Base-by-base conservation (phyloP, 495 filamentous ascomycete genomes). In the Penicillium angulare region DNA sequence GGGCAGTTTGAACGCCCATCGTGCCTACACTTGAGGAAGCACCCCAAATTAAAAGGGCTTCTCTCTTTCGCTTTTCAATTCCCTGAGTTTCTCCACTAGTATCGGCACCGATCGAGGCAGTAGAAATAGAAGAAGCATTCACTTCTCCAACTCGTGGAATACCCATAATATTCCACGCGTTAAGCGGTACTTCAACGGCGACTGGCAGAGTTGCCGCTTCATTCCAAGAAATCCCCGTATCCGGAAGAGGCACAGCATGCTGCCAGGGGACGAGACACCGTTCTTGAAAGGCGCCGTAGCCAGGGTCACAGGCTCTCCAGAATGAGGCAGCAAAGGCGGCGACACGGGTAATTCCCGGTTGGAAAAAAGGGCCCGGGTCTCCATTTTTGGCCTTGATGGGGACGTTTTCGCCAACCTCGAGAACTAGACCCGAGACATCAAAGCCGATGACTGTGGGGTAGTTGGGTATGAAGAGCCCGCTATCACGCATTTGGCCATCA, bases 251-350 rank as follows among this genome's bases (percentile, higher is more conserved):
- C 22, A 64, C n/a, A 2, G 57, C 67, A 43, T 70, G 65, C 23
- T 55, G 65, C 39, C 66, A 74, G 18, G 68, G 69, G 16, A 76
- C 58, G 16, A 78, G 60, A n/a, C 61, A 63, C 0, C 49, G 43
- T 56, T 74, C 60, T 52, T 79, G 77, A 43, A 77, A 77, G 3
- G 69, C 65, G 12, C 77, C 77, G 23, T 79, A 74, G 59, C 78
- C 68, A 21, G 63, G 71, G 31, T 56, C 39, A 33, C 52, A 69
- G 24, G 61, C 56, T 40, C 52, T 66, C 65, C 63, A 76, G 60
- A 72, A 60, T 9, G 50, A 52, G 17, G 66, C 53, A 4, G 72
- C 66, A 44, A 71, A 75, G 43, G 74, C 77, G 9, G 67, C 58
- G 41, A 77, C 61, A 17, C 74, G 72, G 46, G 67, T 74, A 43